These are phyloP conservation scores for Malbranchea cinnamomea DNA, from an alignment of 2,329 filamentous ascomycete genomes.

Conservation along the genomic window DNA sequence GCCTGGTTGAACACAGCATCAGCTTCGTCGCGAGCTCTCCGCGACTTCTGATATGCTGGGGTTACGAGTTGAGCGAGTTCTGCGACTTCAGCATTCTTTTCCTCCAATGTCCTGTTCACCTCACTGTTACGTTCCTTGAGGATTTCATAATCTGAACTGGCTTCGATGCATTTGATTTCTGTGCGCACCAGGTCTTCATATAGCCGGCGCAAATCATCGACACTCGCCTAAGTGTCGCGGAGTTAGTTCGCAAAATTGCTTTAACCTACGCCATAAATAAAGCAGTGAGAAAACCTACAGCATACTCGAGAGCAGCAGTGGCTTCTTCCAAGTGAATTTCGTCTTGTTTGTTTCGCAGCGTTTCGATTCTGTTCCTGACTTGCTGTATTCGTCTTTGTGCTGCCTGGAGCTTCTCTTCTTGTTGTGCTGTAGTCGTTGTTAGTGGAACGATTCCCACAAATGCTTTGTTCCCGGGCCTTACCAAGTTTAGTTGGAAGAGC, in stretches of 20 bases:
- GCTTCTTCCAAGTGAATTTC: slow-evolving; percentile 41
- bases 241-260: background rate
- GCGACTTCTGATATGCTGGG: slow-evolving; percentile 9
- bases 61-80: slow-evolving; percentile 16
- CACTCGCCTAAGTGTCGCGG: slow-evolving; percentile 32
- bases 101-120: slow-evolving; percentile 35
- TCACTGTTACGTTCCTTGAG: slow-evolving; percentile 51
- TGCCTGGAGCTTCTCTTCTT: slow-evolving; percentile 32
- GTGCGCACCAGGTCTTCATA: slow-evolving; percentile 53
- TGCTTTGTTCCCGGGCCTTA: slow-evolving; percentile 26
- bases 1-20: slow-evolving; percentile 3
- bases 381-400: slow-evolving; percentile 25
- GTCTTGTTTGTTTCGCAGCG: slow-evolving; percentile 42
- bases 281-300: too few species aligned
- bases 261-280: slow-evolving; percentile 5
- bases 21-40: slow-evolving; percentile 11
- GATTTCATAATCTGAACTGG: slow-evolving; percentile 58
- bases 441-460: slow-evolving; percentile 10
- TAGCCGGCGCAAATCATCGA: slow-evolving; percentile 46
- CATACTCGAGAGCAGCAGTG: slow-evolving; percentile 40
- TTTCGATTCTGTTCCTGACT: slow-evolving; percentile 34
- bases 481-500: slow-evolving; percentile 58
- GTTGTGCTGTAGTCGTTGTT: slow-evolving; percentile 22
- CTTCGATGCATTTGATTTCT: slow-evolving; percentile 61
- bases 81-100: slow-evolving; percentile 18